Evolutionary conservation across 805 yeast genomes (phyloP).

Genomic region (Teunomyces kruisii): DNA sequence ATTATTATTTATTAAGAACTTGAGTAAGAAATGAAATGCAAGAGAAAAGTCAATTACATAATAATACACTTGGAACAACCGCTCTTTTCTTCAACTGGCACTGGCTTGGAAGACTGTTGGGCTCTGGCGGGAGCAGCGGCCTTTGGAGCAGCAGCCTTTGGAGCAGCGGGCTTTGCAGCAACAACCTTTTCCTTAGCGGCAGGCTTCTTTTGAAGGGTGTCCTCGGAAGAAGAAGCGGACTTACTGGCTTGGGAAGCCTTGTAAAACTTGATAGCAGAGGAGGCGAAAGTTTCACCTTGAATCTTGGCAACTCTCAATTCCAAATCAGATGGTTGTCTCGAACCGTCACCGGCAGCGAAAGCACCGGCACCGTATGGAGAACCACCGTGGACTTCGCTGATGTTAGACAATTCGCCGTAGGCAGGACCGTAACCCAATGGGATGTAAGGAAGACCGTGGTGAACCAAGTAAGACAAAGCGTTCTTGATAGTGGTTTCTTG

Average conservation of each 20-base stretch:
- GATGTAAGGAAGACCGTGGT: slow-evolving; percentile 75
- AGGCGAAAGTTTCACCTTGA: slow-evolving; percentile 69
- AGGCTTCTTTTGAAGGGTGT: not conserved
- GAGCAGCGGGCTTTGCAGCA: not conserved
- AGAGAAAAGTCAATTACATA: slow-evolving; percentile 5
- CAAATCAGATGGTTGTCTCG: slow-evolving; percentile 61
- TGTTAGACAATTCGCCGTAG: slow-evolving; percentile 53
- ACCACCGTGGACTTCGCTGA: slow-evolving; percentile 75
- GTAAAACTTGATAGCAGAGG: slow-evolving; percentile 36
- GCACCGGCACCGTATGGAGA: slow-evolving; percentile 89
- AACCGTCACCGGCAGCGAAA: slow-evolving; percentile 72
- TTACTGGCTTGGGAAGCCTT: not conserved
- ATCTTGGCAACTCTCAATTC: slow-evolving; percentile 62
- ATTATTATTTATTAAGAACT: not conserved
- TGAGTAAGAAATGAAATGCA: not conserved
- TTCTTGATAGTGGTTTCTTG: slow-evolving; percentile 69
- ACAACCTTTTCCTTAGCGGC: not conserved
- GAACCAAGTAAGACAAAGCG: slow-evolving; percentile 58
- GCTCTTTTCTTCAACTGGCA: slow-evolving; percentile 8
- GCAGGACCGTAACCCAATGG: slow-evolving; percentile 72
- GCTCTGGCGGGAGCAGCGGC: slow-evolving; percentile 5
- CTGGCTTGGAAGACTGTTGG: slow-evolving; percentile 11
- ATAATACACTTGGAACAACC: slow-evolving; percentile 13
- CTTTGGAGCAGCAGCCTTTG: not conserved
- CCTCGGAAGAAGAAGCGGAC: slow-evolving; percentile 1